These are phyloP conservation scores for Pythium aquatile DNA, from an alignment of 352 stramenopile genomes.

Conservation along the genomic window DNA sequence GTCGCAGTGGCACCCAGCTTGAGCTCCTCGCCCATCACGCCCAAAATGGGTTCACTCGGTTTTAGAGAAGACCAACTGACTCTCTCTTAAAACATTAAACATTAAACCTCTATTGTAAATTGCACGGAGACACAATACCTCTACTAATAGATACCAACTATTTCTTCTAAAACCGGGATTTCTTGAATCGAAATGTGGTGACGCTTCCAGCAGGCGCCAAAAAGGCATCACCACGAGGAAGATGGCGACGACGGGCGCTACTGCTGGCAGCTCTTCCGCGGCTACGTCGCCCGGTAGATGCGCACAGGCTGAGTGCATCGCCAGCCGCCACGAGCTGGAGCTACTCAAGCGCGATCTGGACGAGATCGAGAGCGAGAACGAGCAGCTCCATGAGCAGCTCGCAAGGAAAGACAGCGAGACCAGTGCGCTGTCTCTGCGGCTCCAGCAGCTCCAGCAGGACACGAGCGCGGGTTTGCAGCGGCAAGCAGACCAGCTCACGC, in stretches of 20 bases:
- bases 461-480: constrained; percentile 16
- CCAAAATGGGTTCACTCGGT: constrained; percentile 21
- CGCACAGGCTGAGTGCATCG: constrained; percentile 56
- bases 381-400: constrained; percentile 64
- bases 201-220: constrained; percentile 1
- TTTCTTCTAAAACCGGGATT: neutral
- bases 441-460: constrained; percentile 16
- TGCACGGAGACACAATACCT: neutral
- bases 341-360: constrained; percentile 56
- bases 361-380: constrained; percentile 61
- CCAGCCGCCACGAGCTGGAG: constrained; percentile 62
- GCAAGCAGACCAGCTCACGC: constrained; percentile 13
- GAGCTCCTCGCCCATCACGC: neutral
- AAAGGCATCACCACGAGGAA: neutral
- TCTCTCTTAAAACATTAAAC: neutral
- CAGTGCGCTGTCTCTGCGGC: constrained; percentile 16
- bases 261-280: neutral
- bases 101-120: neutral
- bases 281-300: constrained; percentile 28
- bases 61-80: neutral
- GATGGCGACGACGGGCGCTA: constrained; percentile 8
- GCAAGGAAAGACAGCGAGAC: constrained; percentile 33
- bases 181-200: constrained; percentile 1
- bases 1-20: neutral
- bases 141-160: neutral